Percentiles rank a stretch among this genome's conserved stretches.
Conservation (phyloP, 2,329 filamentous ascomycete genomes). For the Seiridium unicorne region DNA sequence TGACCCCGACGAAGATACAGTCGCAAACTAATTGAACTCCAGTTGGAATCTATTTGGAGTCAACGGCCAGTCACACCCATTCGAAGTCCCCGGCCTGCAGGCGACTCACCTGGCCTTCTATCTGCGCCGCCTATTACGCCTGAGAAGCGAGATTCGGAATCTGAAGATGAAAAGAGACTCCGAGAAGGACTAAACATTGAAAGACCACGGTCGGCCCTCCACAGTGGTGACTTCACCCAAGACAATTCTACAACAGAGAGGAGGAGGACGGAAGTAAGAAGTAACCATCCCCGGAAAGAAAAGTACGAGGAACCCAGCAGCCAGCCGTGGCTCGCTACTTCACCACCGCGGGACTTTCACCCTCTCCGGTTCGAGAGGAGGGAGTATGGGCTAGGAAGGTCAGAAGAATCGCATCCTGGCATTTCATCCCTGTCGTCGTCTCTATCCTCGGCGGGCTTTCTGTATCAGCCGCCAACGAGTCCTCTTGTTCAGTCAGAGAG, state of each 20-base stretch:
- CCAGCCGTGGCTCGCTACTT: constrained; percentile 51
- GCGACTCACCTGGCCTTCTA: constrained; percentile 38
- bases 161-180: constrained; percentile 39
- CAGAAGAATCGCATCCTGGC: constrained; percentile 39
- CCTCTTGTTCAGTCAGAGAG: constrained; percentile 86
- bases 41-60: constrained; percentile 37
- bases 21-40: constrained; percentile 9
- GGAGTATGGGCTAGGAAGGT: constrained; percentile 26
- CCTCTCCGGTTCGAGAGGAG: constrained; percentile 43
- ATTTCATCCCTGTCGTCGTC: constrained; percentile 69
- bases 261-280: constrained; percentile 17
- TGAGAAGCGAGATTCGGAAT: constrained; percentile 36
- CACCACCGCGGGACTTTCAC: constrained; percentile 51
- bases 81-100: constrained; percentile 28
- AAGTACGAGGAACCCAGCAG: constrained; percentile 9
- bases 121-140: constrained; percentile 48
- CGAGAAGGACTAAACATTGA: constrained; percentile 67
- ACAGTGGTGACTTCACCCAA: constrained; percentile 65
- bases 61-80: constrained; percentile 34
- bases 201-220: constrained; percentile 74
- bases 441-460: constrained; percentile 69
- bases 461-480: constrained; percentile 85
- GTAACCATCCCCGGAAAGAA: constrained; percentile 15
- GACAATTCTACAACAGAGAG: constrained; percentile 27
- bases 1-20: constrained; percentile 1